phyloP scores from a whole-genome alignment of 2,329 filamentous ascomycete genomes.

The Fusarium avenaceum region DNA sequence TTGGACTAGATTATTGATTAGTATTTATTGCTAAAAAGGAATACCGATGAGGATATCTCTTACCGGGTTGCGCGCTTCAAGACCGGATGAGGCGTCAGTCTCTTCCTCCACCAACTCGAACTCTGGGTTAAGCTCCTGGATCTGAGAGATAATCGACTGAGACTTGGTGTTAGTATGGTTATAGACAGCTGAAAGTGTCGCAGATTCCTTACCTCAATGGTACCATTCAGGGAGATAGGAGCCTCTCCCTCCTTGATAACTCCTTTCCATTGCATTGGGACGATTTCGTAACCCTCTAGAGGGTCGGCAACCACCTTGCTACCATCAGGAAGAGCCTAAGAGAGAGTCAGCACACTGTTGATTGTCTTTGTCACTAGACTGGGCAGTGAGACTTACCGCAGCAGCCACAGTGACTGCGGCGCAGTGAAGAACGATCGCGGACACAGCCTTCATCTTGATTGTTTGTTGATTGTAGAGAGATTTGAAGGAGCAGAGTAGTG shows the following conservation, averaged over 20 bases:
- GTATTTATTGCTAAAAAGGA: background rate
- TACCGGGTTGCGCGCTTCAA: background rate
- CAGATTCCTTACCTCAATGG: background rate
- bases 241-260: background rate
- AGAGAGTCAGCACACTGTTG: background rate
- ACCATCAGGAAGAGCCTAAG: background rate
- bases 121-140: background rate
- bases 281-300: background rate
- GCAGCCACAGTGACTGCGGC: background rate
- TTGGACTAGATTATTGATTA: background rate
- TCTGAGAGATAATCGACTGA: background rate
- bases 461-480: too few species aligned
- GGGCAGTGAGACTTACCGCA: background rate
- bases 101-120: background rate
- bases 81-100: background rate
- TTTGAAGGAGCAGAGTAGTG: background rate
- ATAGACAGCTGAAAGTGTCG: fast-evolving
- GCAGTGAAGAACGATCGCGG: background rate
- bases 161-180: background rate
- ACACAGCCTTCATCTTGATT: background rate
- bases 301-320: background rate
- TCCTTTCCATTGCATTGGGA: background rate
- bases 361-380: background rate
- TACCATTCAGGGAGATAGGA: background rate
- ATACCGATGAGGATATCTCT: background rate